Evolutionary conservation across 441 rosid species (phyloP).

Genomic region (Flueggea neowawraea): DNA sequence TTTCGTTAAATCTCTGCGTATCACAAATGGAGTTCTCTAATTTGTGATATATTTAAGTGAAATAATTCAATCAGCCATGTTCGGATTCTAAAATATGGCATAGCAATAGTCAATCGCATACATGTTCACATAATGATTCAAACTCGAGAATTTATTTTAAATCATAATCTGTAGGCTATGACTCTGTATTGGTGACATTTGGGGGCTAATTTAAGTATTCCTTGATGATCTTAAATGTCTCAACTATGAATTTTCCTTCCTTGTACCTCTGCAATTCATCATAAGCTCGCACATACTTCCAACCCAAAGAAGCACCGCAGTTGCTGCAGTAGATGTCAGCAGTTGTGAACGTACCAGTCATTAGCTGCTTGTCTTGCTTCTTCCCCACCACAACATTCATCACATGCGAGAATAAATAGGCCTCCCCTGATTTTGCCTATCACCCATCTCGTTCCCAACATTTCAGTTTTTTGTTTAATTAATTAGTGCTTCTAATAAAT

Average conservation of each 20-base stretch:
- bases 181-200: too few species aligned
- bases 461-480: too few species aligned
- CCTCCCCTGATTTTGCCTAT: conserved; percentile 54
- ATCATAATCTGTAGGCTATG: too few species aligned
- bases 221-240: conserved; percentile 41
- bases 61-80: too few species aligned
- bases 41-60: too few species aligned
- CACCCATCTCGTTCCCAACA: background rate
- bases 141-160: too few species aligned
- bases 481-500: too few species aligned
- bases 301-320: conserved; percentile 46
- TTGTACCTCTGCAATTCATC: conserved; percentile 50
- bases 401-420: conserved; percentile 50
- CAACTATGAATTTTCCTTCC: conserved; percentile 59
- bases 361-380: conserved; percentile 46
- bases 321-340: conserved; percentile 41
- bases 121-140: too few species aligned
- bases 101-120: too few species aligned
- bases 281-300: conserved; percentile 57
- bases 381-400: conserved; percentile 44
- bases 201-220: conserved; percentile 24
- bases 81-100: too few species aligned
- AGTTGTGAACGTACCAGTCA: conserved; percentile 49
- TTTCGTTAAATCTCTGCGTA: too few species aligned
- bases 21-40: too few species aligned